Base-by-base conservation (phyloP, 2,329 filamentous ascomycete species). In the Colletotrichum sp. region DNA sequence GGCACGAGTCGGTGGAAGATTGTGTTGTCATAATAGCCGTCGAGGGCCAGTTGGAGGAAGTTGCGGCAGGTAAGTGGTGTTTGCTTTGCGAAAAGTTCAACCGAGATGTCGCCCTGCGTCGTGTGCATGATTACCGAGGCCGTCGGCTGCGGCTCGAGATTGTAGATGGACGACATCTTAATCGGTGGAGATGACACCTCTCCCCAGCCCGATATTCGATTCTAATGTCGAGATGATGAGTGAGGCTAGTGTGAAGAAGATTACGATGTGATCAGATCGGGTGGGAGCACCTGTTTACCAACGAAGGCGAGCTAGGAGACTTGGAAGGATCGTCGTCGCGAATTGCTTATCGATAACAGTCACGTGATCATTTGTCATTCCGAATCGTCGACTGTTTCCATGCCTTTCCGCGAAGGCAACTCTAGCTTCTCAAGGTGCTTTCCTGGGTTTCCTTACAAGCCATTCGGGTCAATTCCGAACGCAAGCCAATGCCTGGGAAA, bases 11-110 rank as follows among this genome's bases (percentile, higher is more conserved):
- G 95, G 86, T 99, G 97, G 86, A 99, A 99, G 77, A 97, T 93
- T 0, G 96, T 98, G 82, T 94, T 93, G 80, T 95, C 93, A 87
- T 98, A 99, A 88, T 98, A 98, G 79, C 96, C 96, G 83, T 99
- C 96, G 79, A 98, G 91, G 82, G 95, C 97, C 82, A 96, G 94
- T 84, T 99, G 97, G 48, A 99, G 90, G 85, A 99, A 99, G 87
- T 98, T 98, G 80, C 96, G 95, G 82, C 94, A 96, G 30, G 97
- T 94, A 77, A 98, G 89, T 11, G 97, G 97, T 1, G 95, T 94
- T 85, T 99, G 97, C 82, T 97, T 97, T 22, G 96, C 96, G 88
- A 98, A 99, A 73, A 99, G 93, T 85, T 98, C 95, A 85, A 99
- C 91, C 48, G 94, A 93, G 74, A 99, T 90, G 81, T 98, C 96